A percentile compares a stretch with the other conserved stretches of the same genome.
Conservation (phyloP, 352 stramenopile species). For the Pythium brachiatum region DNA sequence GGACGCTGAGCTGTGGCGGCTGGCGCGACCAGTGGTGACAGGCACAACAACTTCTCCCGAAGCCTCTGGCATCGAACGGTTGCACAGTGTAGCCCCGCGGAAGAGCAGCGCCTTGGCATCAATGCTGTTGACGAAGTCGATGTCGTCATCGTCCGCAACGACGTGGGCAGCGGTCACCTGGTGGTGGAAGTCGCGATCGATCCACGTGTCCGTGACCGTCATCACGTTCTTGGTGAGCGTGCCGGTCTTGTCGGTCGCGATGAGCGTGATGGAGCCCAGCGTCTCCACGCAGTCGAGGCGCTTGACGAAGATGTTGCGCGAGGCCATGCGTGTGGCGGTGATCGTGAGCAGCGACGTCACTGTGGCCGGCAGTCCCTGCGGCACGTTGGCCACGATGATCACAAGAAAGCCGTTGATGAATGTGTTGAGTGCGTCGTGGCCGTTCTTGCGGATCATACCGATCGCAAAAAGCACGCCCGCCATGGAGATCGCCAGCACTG, state of each 20-base stretch:
- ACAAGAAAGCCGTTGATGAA: constrained; percentile 52
- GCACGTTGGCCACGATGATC: constrained; percentile 64
- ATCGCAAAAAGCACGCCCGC: constrained; percentile 30
- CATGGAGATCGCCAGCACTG: constrained; percentile 34
- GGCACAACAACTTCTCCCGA: neutral
- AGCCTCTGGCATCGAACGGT: constrained; percentile 30
- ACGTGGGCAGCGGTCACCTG: constrained; percentile 26
- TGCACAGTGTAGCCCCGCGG: constrained; percentile 38
- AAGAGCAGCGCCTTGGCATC: constrained; percentile 34
- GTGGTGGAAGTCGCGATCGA: constrained; percentile 30
- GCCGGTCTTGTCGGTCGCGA: constrained; percentile 93
- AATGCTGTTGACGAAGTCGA: constrained; percentile 28
- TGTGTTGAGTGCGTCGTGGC: constrained; percentile 34
- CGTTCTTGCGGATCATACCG: constrained; percentile 34
- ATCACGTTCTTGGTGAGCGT: constrained; percentile 86
- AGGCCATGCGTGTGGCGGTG: constrained; percentile 70
- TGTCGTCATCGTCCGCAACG: constrained; percentile 36
- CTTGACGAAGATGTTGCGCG: constrained; percentile 89
- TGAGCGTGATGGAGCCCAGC: constrained; percentile 82
- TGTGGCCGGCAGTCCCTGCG: constrained; percentile 90
- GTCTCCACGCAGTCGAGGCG: constrained; percentile 88
- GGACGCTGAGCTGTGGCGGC: constrained; percentile 14
- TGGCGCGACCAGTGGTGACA: too few species aligned
- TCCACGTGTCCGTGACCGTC: constrained; percentile 50
- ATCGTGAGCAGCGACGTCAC: constrained; percentile 89